These are phyloP conservation scores for Aspergillus homomorphus DNA, from an alignment of 495 filamentous ascomycete genomes.

Conservation along the genomic window DNA sequence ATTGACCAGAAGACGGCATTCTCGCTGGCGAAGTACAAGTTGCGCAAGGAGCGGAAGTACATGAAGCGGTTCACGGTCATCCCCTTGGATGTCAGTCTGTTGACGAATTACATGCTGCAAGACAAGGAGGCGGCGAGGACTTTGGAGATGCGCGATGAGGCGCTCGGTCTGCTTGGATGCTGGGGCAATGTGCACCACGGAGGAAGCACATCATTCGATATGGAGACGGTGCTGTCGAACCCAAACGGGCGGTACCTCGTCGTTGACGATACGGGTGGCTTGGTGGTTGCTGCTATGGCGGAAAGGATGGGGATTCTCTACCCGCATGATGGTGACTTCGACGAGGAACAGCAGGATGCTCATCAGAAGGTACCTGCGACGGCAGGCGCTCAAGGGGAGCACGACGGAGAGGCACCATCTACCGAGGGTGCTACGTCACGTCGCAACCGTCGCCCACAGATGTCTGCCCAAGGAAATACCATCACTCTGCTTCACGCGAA, in stretches of 20 bases:
- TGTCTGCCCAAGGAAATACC: slow-evolving; percentile 67
- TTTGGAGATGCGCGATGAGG: slow-evolving; percentile 88
- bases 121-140: slow-evolving; percentile 74
- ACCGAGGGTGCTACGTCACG: slow-evolving; percentile 15
- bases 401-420: neutral
- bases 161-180: slow-evolving; percentile 66
- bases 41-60: slow-evolving; percentile 92
- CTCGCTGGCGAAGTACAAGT: slow-evolving; percentile 88
- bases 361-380: slow-evolving; percentile 1
- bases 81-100: slow-evolving; percentile 71
- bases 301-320: slow-evolving; percentile 88
- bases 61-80: slow-evolving; percentile 79
- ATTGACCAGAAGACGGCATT: slow-evolving; percentile 94
- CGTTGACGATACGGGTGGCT: slow-evolving; percentile 84
- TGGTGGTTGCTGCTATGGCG: slow-evolving; percentile 83
- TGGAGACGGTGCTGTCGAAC: slow-evolving; percentile 21
- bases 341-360: slow-evolving; percentile 18
- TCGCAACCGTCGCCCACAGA: slow-evolving; percentile 28
- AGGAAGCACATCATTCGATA: slow-evolving; percentile 32
- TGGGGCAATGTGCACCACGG: slow-evolving; percentile 62
- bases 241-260: slow-evolving; percentile 77
- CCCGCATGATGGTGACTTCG: slow-evolving; percentile 38
- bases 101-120: slow-evolving; percentile 69
- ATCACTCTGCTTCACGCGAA: slow-evolving; percentile 86
- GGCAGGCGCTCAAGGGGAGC: slow-evolving; percentile 4